Base-by-base conservation (phyloP, 441 rosid species). In the Pelargonium cotyledonis region DNA sequence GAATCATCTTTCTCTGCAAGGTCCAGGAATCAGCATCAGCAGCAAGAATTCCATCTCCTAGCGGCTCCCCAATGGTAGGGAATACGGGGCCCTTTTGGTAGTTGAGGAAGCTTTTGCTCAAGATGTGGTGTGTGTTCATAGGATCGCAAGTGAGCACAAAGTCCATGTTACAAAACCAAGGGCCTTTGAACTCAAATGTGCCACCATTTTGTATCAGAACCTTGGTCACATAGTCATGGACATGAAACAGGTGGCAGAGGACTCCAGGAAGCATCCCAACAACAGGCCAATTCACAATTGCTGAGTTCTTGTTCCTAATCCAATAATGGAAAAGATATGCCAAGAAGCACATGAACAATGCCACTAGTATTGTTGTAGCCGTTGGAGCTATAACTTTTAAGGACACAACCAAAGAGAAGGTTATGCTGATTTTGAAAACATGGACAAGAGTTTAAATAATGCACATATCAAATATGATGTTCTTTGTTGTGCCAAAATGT, bases 211-310 rank as follows among this genome's bases (percentile, higher is more conserved):
- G 38, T 8, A 14, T 55, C 57, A 75, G 18, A 9, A 46, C 0
- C 15, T n/a, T 3, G 2, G 67, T 40, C n/a, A 26, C 6, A 23
- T 9, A 70, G 8, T 75, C 78, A 2, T 75, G 74, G 44, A 70
- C 18, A 0, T 43, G 40, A 21, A 1, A 0, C 9, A 41, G 55
- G 31, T 66, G 49, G 18, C 0, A 8, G 3, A 75, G 38, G 0
- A 75, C 35, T 19, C 26, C 62, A 0, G 74, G 78, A 7, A 75
- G 74, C 70, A 71, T 75, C 21, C 78, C 74, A 4, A 75, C 47
- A 0, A 75, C 16, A 5, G 78, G 78, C 73, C 78, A 75, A 44
- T 49, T 44, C 12, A 16, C 8, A 4, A 18, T 8, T 0, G 40
- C 31, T 0, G 75, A 63, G 15, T 67, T 29, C 1, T 7, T 51